Percentiles rank a stretch among this genome's conserved stretches.
Evolutionary conservation across 768 basidiomycete species (phyloP).

Genomic region (Heimioporus sp.): DNA sequence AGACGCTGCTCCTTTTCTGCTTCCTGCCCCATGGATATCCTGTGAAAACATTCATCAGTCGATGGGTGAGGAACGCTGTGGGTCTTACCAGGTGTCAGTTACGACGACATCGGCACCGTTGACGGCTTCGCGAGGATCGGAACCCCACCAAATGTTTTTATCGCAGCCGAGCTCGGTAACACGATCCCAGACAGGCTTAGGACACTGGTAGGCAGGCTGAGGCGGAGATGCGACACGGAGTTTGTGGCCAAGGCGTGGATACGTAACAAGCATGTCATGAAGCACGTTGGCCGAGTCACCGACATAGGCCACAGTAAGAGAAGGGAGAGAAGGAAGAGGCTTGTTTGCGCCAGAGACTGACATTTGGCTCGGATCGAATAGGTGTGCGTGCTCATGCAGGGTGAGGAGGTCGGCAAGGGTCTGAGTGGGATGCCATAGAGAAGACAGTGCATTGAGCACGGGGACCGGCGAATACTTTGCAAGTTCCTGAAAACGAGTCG

Average conservation of each 20-base stretch:
- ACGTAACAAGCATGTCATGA: conserved; percentile 96
- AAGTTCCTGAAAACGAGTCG: conserved; percentile 60
- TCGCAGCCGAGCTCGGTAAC: conserved; percentile 76
- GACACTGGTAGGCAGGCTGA: conserved; percentile 59
- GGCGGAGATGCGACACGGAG: conserved; percentile 82
- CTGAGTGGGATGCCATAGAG: conserved; percentile 96
- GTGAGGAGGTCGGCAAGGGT: conserved; percentile 92
- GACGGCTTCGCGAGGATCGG: conserved; percentile 84
- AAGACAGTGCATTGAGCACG: conserved; percentile 93
- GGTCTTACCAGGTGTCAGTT: conserved; percentile 89
- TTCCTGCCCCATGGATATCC: conserved; percentile 99
- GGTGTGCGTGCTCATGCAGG: conserved; percentile 69
- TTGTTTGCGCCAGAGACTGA: conserved; percentile 9
- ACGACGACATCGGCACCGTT: conserved; percentile 90
- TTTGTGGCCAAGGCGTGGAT: conserved; percentile 86
- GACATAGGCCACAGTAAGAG: conserved; percentile 89
- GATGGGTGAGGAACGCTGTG: not conserved
- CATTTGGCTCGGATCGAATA: conserved; percentile 40
- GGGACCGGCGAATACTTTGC: conserved; percentile 90
- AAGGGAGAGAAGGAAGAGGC: conserved; percentile 55
- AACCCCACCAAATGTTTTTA: conserved; percentile 68
- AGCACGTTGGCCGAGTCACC: conserved; percentile 95
- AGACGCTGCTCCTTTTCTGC: conserved; percentile 86
- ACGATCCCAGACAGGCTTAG: conserved; percentile 74
- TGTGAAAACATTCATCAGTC: conserved; percentile 25